Evolutionary conservation across 23 red algal genomes (phyloP).

Genomic region (Cyanidioschyzon merolae): DNA sequence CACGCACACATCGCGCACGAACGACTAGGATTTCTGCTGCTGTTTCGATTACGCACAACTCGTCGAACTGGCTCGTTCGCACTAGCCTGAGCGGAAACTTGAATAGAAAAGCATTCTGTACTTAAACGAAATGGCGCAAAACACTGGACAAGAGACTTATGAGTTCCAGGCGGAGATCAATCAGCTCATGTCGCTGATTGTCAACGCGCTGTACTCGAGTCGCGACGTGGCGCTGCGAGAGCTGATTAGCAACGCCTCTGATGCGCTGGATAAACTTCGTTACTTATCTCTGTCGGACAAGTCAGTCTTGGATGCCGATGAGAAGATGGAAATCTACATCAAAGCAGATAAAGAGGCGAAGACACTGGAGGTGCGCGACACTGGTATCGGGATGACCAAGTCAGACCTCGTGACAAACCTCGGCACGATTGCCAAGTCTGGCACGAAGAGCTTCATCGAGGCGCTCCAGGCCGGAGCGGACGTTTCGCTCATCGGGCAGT

Average conservation of each 20-base stretch:
- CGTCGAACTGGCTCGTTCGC: too few species aligned
- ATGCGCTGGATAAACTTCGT: conserved; percentile 95
- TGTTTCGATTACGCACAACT: too few species aligned
- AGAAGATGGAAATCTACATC: conserved; percentile 88
- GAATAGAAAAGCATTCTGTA: background rate
- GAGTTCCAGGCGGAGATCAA: conserved; percentile 99
- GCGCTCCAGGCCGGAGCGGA: conserved; percentile 85
- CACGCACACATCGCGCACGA: too few species aligned
- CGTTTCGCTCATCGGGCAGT: conserved; percentile 94
- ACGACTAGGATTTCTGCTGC: too few species aligned
- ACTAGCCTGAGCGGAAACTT: background rate
- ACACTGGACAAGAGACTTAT: conserved; percentile 59
- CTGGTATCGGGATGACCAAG: conserved; percentile 96
- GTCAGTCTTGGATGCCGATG: conserved; percentile 53
- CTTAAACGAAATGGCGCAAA: background rate
- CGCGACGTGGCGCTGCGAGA: conserved; percentile 92
- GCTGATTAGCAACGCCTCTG: conserved; percentile 93
- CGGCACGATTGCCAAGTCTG: conserved; percentile 93
- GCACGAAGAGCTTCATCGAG: conserved; percentile 96
- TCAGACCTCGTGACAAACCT: conserved; percentile 90
- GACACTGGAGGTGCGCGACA: conserved; percentile 79
- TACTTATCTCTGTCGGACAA: conserved; percentile 87
- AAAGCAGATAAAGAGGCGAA: conserved; percentile 74
- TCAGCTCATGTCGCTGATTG: conserved; percentile 98
- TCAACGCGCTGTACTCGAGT: conserved; percentile 93